Base-by-base conservation (phyloP, 805 yeast species). In the Hanseniaspora taiwanica region DNA sequence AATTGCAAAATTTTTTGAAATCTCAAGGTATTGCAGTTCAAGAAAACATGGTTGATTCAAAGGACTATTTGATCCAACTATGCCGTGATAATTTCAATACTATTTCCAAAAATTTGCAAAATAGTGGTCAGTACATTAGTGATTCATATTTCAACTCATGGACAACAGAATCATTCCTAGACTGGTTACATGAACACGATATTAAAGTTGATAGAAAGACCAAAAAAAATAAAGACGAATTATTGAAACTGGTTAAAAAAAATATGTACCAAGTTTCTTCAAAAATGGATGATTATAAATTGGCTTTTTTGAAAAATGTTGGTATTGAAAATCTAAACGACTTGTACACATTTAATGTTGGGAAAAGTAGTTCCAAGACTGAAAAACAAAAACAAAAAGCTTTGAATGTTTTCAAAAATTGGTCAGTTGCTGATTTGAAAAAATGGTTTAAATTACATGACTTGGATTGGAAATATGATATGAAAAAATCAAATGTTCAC, bases 391-490 rank as follows among this genome's bases (percentile, higher is more conserved):
- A 18, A 37, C 27, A 5, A 42, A 57, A 21, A 48, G 68, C 43
- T 66, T 63, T 46, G 67, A 64, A 63, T 29, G 57, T 69, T 17
- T 68, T 74, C 52, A 63, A 71, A 43, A 56, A 63, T 14, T 74
- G 80, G 80, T 56, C 73, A 3, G 62, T 69, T 20, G 60, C 67
- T 4, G 81, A 77, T 48, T 55, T 78, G 43, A 60, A 65, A 48
- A 69, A 68, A 44, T 78, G 81, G 74, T 55, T 78, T 25, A 55
- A 62, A 40, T 52, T 60, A 32, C 74, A 71, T 49, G 70, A 69
- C 21, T 53, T 65, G 31, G 54, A 58, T 12, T 49, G 65, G 33
- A 59, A 56, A 17, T 36, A 48, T 8, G 58, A 59, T 36, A 64
- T 57, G 42, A 18, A 19, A 6, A 63, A 65, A 25, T 55, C 59